phyloP scores from a whole-genome alignment of 768 basidiomycete genomes.

The Russula sp. region DNA sequence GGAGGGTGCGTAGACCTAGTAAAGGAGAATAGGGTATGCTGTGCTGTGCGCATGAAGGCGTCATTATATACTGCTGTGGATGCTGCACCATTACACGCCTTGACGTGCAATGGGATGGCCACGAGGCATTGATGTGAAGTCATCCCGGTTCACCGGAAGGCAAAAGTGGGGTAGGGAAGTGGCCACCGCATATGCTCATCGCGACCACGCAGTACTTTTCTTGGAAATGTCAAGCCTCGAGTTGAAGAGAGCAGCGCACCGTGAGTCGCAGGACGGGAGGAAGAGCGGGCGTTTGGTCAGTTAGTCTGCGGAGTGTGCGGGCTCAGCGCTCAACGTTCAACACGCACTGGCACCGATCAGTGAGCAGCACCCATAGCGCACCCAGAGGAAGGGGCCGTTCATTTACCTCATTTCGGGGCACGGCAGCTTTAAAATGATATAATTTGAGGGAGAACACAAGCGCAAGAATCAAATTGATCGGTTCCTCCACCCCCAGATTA shows the following conservation, averaged over 20 bases:
- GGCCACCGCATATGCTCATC: neutral
- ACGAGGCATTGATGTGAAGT: slow-evolving; percentile 13
- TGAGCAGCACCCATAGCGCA: neutral
- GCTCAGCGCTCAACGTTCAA: neutral
- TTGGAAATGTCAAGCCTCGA: neutral
- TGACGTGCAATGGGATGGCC: neutral
- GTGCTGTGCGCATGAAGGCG: slow-evolving; percentile 1
- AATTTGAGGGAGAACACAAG: neutral
- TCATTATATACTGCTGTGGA: slow-evolving; percentile 10
- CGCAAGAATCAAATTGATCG: neutral
- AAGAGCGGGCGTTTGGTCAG: neutral
- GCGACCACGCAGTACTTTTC: neutral
- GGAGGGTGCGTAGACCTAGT: slow-evolving; percentile 3
- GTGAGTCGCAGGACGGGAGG: neutral
- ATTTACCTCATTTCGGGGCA: slow-evolving; percentile 8
- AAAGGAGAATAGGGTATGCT: neutral
- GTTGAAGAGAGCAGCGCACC: neutral
- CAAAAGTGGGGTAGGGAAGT: neutral
- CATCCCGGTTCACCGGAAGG: neutral
- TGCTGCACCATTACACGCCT: slow-evolving; percentile 7
- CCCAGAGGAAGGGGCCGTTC: neutral
- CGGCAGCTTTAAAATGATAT: neutral
- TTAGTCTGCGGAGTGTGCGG: neutral
- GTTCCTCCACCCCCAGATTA: neutral
- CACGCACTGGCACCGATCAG: neutral